phyloP scores from a whole-genome alignment of 768 basidiomycete genomes.

The Naganishia randhawae region DNA sequence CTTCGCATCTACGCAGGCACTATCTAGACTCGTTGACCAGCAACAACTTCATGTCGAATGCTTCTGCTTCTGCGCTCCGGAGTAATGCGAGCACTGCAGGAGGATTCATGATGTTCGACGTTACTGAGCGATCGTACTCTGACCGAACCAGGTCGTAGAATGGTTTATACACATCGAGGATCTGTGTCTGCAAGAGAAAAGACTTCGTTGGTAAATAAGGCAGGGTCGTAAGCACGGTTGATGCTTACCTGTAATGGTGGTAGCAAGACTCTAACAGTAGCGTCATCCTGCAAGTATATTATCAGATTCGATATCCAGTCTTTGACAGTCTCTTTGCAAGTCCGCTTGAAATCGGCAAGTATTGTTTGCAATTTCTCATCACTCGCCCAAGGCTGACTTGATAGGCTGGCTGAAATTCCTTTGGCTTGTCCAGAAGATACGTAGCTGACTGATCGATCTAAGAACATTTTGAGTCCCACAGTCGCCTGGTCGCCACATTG shows the following conservation, averaged over 20 bases:
- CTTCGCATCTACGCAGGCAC: background rate
- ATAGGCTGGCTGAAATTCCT: slow-evolving; percentile 36
- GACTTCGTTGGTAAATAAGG: background rate
- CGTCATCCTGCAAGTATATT: slow-evolving; percentile 74
- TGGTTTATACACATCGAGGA: slow-evolving; percentile 68
- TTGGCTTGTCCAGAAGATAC: slow-evolving; percentile 33
- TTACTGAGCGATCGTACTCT: slow-evolving; percentile 53
- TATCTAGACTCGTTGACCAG: background rate
- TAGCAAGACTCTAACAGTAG: slow-evolving; percentile 73
- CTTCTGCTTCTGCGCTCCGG: slow-evolving; percentile 20
- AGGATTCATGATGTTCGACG: slow-evolving; percentile 42
- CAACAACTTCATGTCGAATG: background rate
- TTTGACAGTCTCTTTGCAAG: slow-evolving; percentile 56
- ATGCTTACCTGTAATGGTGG: slow-evolving; percentile 59
- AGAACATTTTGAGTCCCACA: slow-evolving; percentile 63
- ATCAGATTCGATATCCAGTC: slow-evolving; percentile 59
- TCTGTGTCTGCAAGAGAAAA: slow-evolving; percentile 56
- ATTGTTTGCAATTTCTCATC: slow-evolving; percentile 56
- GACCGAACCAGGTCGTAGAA: slow-evolving; percentile 63
- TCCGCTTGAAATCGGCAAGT: slow-evolving; percentile 57
- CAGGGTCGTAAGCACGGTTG: background rate
- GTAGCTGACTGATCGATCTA: slow-evolving; percentile 56
- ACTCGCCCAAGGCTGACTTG: slow-evolving; percentile 57
- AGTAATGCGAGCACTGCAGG: slow-evolving; percentile 36
- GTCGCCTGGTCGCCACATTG: slow-evolving; percentile 61